phyloP scores from a whole-genome alignment of 2,329 filamentous ascomycete genomes.

The Cytospora leucostoma region DNA sequence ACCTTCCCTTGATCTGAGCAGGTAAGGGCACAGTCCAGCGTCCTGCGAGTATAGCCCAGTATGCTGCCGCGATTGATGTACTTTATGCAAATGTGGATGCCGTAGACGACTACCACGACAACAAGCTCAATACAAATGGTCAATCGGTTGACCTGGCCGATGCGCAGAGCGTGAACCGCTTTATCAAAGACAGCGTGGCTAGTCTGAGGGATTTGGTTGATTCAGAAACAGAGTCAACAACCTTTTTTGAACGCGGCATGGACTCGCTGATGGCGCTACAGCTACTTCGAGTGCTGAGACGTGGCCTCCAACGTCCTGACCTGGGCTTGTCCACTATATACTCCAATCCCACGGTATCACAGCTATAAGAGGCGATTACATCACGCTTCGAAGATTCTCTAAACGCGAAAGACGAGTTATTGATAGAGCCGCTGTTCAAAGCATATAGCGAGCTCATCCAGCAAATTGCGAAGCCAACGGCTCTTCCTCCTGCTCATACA shows the following conservation, averaged over 20 bases:
- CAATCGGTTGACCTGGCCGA: no score
- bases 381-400: no score
- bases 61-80: neutral
- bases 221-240: neutral
- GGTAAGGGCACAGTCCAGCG: conserved; percentile 19
- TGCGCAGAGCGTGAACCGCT: no score
- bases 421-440: neutral
- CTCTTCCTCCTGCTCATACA: no score
- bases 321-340: conserved; percentile 28
- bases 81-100: neutral
- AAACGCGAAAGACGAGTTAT: neutral
- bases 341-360: conserved; percentile 29
- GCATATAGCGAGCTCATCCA: conserved; percentile 2
- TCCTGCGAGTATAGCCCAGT: neutral
- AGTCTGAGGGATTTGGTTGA: no score
- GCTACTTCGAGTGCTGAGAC: conserved; percentile 24
- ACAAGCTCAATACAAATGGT: no score
- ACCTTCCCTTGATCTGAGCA: conserved; percentile 11
- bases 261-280: conserved; percentile 29
- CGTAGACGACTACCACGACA: neutral
- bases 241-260: conserved; percentile 29
- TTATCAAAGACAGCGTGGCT: no score
- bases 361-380: conserved; percentile 25
- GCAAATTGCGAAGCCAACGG: neutral
- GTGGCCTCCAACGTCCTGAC: conserved; percentile 17